Evolutionary conservation across 1,284 basidiomycete species (phyloP), one percentile per base, ranked within the genome.

Genomic region (Irpex sp.): DNA sequence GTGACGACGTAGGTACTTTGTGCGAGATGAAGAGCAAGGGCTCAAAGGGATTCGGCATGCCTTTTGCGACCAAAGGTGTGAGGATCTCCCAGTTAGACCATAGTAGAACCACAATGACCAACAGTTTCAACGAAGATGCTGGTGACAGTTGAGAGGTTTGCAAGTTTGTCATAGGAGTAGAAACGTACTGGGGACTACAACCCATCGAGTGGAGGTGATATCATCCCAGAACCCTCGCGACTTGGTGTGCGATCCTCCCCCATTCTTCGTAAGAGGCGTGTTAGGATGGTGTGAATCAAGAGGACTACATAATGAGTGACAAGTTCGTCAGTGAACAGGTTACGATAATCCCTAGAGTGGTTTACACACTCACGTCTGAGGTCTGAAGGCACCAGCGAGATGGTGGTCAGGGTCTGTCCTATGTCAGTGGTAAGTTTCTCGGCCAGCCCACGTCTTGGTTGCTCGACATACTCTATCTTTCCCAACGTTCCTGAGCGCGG

Each of bases 21-120:
- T 95, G 80, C 7, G 92, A 91, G 60, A 96, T 82, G 70, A 93
- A 86, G 64, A 98, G 80, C 53, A 96, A 72, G 3, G 84, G 80
- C 0, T 78, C 75, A 69, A 98, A 91, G 0, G 93, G 94, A 71
- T 98, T 98, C 35, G 77, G 66, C 7, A 80, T 67, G 48, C 75
- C 78, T 0, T 78, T 72, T 2, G 82, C 75, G 54, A 87, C 68
- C 64, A 82, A 78, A 1, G 82, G 82, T 0, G 76, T 70, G 36
- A 86, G 66, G 6, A 88, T 57, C 60, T 84, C 78, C 86, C 91
- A 96, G 70, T 91, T 90, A 52, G 81, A 56, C 71, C 86, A 94
- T 16, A 93, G 78, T 1, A 93, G 69, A 58, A 91, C 39, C 3
- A 93, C 87, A 16, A 93, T 67, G 39, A 89, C 67, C 47, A 96